Evolutionary conservation across 768 basidiomycete genomes (phyloP).

Genomic region (Trametes cubensis): DNA sequence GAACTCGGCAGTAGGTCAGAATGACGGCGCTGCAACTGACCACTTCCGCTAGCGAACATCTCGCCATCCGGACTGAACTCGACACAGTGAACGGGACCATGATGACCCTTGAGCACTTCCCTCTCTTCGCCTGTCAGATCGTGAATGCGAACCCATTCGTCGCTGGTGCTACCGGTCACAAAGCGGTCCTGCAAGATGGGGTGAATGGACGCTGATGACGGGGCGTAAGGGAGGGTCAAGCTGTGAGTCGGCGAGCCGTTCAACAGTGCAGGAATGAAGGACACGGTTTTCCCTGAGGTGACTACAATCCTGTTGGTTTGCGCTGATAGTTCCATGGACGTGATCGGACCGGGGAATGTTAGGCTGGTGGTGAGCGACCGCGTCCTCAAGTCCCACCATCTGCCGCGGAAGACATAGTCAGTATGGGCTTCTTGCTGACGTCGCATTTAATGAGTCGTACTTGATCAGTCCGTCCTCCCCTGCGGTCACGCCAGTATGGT

Average conservation of each 20-base stretch:
- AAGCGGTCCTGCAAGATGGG: slow-evolving; percentile 87
- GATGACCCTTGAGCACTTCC: slow-evolving; percentile 94
- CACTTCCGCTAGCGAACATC: slow-evolving; percentile 95
- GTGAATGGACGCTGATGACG: slow-evolving; percentile 94
- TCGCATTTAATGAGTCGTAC: slow-evolving; percentile 44
- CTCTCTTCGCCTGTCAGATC: slow-evolving; percentile 87
- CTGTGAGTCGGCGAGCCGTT: slow-evolving; percentile 69
- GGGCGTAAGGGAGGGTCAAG: slow-evolving; percentile 79
- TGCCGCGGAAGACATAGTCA: slow-evolving; percentile 35
- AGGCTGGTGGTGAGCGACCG: slow-evolving; percentile 70
- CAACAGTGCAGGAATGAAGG: slow-evolving; percentile 82
- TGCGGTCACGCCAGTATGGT: slow-evolving; percentile 84
- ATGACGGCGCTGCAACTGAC: slow-evolving; percentile 49
- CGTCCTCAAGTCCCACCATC: slow-evolving; percentile 97
- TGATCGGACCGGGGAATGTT: slow-evolving; percentile 77
- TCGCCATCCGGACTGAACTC: slow-evolving; percentile 96
- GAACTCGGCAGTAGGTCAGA: not conserved
- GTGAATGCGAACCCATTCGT: slow-evolving; percentile 97
- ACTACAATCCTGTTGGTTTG: slow-evolving; percentile 84
- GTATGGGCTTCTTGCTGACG: not conserved
- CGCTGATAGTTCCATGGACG: slow-evolving; percentile 90
- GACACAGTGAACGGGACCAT: slow-evolving; percentile 94
- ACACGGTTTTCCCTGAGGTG: slow-evolving; percentile 89
- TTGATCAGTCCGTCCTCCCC: slow-evolving; percentile 92
- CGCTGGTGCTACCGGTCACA: slow-evolving; percentile 84